Evolutionary conservation across 768 basidiomycete species (phyloP).

Genomic region (Megacollybia marginata): DNA sequence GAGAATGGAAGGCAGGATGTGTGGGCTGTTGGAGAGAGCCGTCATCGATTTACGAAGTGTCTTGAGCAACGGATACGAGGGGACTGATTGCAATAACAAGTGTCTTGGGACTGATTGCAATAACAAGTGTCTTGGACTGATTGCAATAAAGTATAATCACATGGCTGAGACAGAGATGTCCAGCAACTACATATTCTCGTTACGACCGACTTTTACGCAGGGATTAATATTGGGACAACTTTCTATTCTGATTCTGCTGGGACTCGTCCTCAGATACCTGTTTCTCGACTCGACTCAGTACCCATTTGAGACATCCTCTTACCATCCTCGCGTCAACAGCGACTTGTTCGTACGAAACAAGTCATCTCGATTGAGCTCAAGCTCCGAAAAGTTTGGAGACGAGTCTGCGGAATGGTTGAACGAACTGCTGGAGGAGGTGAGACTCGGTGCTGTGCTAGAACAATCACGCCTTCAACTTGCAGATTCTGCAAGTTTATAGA

Average conservation of each 20-base stretch:
- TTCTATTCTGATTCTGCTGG: constrained; percentile 72
- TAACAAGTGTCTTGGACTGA: too few species aligned
- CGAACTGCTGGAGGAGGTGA: constrained; percentile 67
- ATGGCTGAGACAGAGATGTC: constrained; percentile 25
- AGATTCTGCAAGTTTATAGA: constrained; percentile 71
- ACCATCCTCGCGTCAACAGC: constrained; percentile 50
- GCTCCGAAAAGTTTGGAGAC: constrained; percentile 13
- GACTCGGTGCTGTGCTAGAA: neutral
- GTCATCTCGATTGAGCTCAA: constrained; percentile 16
- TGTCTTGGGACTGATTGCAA: too few species aligned
- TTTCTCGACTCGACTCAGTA: constrained; percentile 77
- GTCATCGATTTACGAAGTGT: constrained; percentile 58
- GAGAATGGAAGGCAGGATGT: constrained; percentile 3
- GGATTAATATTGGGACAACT: constrained; percentile 90
- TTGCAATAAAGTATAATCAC: too few species aligned
- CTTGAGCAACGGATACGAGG: constrained; percentile 47
- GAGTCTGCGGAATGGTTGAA: constrained; percentile 92
- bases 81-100: too few species aligned
- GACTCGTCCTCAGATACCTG: constrained; percentile 85
- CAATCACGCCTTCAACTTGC: neutral
- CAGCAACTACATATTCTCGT: constrained; percentile 57
- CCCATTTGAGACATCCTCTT: constrained; percentile 47
- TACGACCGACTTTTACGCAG: constrained; percentile 91
- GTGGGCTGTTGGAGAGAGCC: constrained; percentile 49
- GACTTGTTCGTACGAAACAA: constrained; percentile 35